phyloP scores from a whole-genome alignment of 169 alveolate genomes.

The Plasmodium cynomolgi region DNA sequence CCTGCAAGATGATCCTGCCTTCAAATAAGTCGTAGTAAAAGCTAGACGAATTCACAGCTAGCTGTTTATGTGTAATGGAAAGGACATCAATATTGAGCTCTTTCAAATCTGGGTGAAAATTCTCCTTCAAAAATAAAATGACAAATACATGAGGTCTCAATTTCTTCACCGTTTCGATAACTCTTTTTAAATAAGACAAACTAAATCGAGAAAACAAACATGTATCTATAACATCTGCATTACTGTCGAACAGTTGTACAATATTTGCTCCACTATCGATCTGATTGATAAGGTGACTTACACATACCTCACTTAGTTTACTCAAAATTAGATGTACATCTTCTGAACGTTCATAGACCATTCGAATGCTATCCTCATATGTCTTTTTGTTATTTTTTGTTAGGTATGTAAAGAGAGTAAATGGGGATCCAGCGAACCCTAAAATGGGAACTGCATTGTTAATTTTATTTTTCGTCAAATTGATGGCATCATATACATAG shows the following conservation, averaged over 20 bases:
- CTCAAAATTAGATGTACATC: slow-evolving; percentile 77
- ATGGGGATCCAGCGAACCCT: slow-evolving; percentile 91
- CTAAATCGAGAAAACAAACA: slow-evolving; percentile 75
- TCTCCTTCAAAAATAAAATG: slow-evolving; percentile 49
- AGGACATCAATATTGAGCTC: slow-evolving; percentile 15
- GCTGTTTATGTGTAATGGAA: slow-evolving; percentile 61
- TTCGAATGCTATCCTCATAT: slow-evolving; percentile 77
- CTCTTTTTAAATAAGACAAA: slow-evolving; percentile 41
- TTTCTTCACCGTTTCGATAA: slow-evolving; percentile 21
- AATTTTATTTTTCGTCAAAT: slow-evolving; percentile 75
- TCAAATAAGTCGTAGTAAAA: slow-evolving; percentile 33
- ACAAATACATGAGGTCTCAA: slow-evolving; percentile 22
- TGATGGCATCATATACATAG: slow-evolving; percentile 84
- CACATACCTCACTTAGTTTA: slow-evolving; percentile 76
- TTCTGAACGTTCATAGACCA: slow-evolving; percentile 79
- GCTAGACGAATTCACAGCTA: background rate
- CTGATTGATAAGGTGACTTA: slow-evolving; percentile 81
- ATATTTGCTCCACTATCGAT: slow-evolving; percentile 86
- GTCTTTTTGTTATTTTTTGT: slow-evolving; percentile 84
- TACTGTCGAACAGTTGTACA: slow-evolving; percentile 81
- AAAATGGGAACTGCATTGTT: slow-evolving; percentile 84
- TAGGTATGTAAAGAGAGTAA: slow-evolving; percentile 86
- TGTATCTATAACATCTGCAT: slow-evolving; percentile 74
- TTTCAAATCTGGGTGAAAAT: slow-evolving; percentile 29
- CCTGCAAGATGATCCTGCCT: slow-evolving; percentile 52